Evolutionary conservation across 1,284 basidiomycete species (phyloP), one percentile per base, ranked within the genome.

Genomic region (Cryptococcus floricola): DNA sequence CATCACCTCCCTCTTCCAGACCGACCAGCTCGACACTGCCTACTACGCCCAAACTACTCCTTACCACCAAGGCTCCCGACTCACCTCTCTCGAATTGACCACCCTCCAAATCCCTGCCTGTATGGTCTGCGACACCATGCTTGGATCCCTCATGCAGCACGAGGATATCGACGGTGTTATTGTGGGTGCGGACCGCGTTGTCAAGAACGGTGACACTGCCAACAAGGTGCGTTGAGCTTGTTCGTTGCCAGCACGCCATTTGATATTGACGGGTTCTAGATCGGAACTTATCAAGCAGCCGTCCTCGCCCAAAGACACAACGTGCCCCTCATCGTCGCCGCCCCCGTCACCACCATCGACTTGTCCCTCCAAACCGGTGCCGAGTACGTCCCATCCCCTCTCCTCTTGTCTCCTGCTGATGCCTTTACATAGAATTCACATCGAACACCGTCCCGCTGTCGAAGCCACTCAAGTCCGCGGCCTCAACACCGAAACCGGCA

Each of bases 111-210:
- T 92, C 14, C 88, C 89, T 0, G 87, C 87, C 13, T 85, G 87
- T n/a, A 94, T 95, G 91, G 86, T 95, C 52, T 93, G 74, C 72
- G 91, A 96, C 70, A 93, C 89, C 42, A 94, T 94, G 87, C 88
- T 95, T 31, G 91, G 92, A 14, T 92, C 90, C 1, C 78, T 94
- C 43, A 89, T 96, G 79, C 90, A 92, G 70, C 87, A 90, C 72
- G 81, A 89, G 70, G 78, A 84, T 42, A 88, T 95, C 50, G 88
- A 94, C 69, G 90, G 86, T n/a, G 85, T 95, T 49, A 87, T 81
- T 16, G 89, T 92, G 34, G 90, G 89, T 31, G 89, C 89, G 5
- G 88, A 91, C 75, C 82, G 91, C 54, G 86, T 96, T 63, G 89
- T 91, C 4, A 81, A 80, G 66, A 95, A 96, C 67, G 92, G 92